Percentiles rank a stretch among this genome's conserved stretches.
Conservation (phyloP, 164 flowering plant genomes). For the Akebia trifoliata region DNA sequence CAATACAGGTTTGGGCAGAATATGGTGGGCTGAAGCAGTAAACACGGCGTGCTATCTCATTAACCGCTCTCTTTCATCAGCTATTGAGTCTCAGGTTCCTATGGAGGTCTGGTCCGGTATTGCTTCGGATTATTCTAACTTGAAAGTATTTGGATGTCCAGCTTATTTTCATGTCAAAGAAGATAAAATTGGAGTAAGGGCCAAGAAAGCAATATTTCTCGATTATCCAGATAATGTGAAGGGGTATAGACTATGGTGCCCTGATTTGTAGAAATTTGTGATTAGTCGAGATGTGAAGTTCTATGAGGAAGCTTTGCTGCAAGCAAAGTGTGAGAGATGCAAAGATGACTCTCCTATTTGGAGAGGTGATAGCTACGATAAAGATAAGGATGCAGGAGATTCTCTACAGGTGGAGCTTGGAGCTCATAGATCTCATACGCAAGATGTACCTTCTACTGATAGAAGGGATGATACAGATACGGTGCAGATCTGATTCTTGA, state of each 20-base stretch:
- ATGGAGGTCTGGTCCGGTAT: conserved; percentile 5
- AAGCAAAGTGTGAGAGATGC: neutral
- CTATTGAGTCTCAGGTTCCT: neutral
- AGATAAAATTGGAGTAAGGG: neutral
- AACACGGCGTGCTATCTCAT: conserved; percentile 2
- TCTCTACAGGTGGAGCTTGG: neutral
- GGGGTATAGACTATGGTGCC: conserved; percentile 6
- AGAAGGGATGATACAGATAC: too few species aligned
- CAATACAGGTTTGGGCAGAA: neutral
- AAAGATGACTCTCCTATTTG: too few species aligned
- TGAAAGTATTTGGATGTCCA: conserved; percentile 7
- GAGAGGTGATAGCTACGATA: too few species aligned
- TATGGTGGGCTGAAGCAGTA: conserved; percentile 3
- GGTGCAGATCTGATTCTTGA: neutral
- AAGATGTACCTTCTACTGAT: too few species aligned
- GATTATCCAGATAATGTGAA: neutral
- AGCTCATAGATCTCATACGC: too few species aligned
- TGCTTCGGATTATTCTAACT: conserved; percentile 1
- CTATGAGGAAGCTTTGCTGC: neutral
- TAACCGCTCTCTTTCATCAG: neutral
- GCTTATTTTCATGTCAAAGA: conserved; percentile 12
- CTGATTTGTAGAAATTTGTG: neutral
- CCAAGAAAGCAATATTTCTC: conserved; percentile 1
- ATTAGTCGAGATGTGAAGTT: conserved; percentile 4
- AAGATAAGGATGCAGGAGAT: neutral